phyloP scores from a whole-genome alignment of 2,329 filamentous ascomycete genomes.

The Geosmithia morbida region DNA sequence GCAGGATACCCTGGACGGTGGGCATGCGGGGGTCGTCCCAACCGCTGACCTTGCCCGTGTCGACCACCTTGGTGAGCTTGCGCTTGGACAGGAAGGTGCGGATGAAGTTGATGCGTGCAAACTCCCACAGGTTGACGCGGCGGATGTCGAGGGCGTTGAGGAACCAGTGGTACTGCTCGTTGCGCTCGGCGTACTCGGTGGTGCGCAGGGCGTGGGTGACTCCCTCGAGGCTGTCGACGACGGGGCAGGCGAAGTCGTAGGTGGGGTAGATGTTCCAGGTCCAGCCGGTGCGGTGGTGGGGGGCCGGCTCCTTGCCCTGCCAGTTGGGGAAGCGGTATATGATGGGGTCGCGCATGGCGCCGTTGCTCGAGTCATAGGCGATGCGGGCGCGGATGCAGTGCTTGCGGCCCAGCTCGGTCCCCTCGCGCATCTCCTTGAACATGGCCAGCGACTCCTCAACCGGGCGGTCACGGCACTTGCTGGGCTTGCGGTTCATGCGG shows the following conservation, averaged over 20 bases:
- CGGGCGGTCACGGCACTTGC: slow-evolving; percentile 61
- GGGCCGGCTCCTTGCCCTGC: slow-evolving; percentile 23
- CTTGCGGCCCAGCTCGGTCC: slow-evolving; percentile 59
- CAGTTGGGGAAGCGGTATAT: slow-evolving; percentile 74
- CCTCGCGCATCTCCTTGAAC: slow-evolving; percentile 89
- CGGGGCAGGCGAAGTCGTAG: slow-evolving; percentile 75
- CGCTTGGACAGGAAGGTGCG: slow-evolving; percentile 73
- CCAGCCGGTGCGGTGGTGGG: slow-evolving; percentile 65
- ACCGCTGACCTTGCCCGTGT: slow-evolving; percentile 60
- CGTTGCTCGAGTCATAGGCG: slow-evolving; percentile 82
- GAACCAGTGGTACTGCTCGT: slow-evolving; percentile 81
- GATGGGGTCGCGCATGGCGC: slow-evolving; percentile 89
- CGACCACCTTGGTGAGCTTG: slow-evolving; percentile 73
- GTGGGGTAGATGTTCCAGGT: slow-evolving; percentile 92
- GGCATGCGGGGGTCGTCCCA: slow-evolving; percentile 86
- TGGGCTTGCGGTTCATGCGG: slow-evolving; percentile 72
- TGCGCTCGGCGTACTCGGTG: slow-evolving; percentile 78
- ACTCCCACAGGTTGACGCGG: slow-evolving; percentile 74
- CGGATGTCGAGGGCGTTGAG: slow-evolving; percentile 58
- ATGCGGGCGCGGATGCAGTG: slow-evolving; percentile 96
- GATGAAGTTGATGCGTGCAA: slow-evolving; percentile 73
- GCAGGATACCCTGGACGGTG: slow-evolving; percentile 64
- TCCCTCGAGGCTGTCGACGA: slow-evolving; percentile 68
- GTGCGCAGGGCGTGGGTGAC: slow-evolving; percentile 74
- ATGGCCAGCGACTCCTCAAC: slow-evolving; percentile 74